phyloP scores from a whole-genome alignment of 192 early-diverging fungal genomes.

The Cetraspora pellucida region DNA sequence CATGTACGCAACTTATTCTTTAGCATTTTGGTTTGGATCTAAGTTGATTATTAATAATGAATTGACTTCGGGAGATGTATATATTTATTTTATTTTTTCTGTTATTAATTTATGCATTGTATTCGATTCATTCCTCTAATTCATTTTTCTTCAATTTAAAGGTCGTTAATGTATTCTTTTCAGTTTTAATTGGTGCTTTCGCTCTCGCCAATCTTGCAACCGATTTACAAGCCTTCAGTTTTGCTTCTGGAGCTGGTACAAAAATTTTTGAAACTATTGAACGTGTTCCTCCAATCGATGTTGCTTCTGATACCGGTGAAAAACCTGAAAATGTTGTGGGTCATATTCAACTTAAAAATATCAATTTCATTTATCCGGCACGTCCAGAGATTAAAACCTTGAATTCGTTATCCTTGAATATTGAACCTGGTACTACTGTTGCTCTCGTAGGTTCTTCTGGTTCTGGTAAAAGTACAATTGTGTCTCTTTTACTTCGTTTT shows the following conservation, averaged over 20 bases:
- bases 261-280: slow-evolving; percentile 84
- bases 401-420: slow-evolving; percentile 52
- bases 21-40: too few relatives aligned
- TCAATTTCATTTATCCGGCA: slow-evolving; percentile 68
- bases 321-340: slow-evolving; percentile 48
- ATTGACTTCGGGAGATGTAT: too few relatives aligned
- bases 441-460: slow-evolving; percentile 84
- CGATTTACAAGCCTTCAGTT: slow-evolving; percentile 68
- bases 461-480: slow-evolving; percentile 72
- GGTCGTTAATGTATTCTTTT: slow-evolving; percentile 74
- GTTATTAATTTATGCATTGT: too few relatives aligned
- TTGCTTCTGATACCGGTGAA: slow-evolving; percentile 56
- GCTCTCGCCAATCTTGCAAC: slow-evolving; percentile 65
- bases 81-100: too few relatives aligned
- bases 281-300: slow-evolving; percentile 71
- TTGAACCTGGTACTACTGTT: slow-evolving; percentile 67
- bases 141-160: neutral
- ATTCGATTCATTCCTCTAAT: too few relatives aligned
- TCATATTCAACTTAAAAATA: slow-evolving; percentile 53
- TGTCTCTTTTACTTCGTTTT: slow-evolving; percentile 46
- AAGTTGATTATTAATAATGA: too few relatives aligned
- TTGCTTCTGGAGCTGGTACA: slow-evolving; percentile 83
- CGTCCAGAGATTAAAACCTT: slow-evolving; percentile 58
- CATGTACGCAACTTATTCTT: slow-evolving; percentile 53
- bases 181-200: slow-evolving; percentile 69